Conservation (phyloP, 192 early-diverging fungal genomes). For the Linnemannia zychae region DNA sequence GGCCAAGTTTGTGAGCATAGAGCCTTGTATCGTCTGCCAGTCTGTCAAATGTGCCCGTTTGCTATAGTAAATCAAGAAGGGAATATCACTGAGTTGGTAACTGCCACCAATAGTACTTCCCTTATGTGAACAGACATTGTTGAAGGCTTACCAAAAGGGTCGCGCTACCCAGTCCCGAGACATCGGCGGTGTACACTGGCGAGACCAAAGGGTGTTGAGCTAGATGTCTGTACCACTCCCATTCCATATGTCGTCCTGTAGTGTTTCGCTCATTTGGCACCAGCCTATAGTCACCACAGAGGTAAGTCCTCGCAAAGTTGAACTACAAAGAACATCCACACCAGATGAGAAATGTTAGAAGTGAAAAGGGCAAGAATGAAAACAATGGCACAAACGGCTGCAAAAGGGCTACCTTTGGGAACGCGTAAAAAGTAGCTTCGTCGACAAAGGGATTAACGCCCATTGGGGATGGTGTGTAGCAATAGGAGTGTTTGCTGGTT, state of each 20-base stretch:
- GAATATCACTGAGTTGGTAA: neutral
- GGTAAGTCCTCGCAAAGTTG: conserved; percentile 45
- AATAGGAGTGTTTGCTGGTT: conserved; percentile 22
- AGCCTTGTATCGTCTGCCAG: conserved; percentile 43
- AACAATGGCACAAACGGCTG: neutral
- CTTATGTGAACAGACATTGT: neutral
- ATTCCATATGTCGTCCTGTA: conserved; percentile 23
- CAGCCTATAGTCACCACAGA: conserved; percentile 35
- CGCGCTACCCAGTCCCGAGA: conserved; percentile 10
- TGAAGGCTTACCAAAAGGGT: conserved; percentile 18
- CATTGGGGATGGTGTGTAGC: conserved; percentile 50
- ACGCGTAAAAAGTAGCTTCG: conserved; percentile 20
- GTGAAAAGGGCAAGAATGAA: neutral
- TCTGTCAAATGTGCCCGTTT: conserved; percentile 47
- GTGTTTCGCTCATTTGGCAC: conserved; percentile 35
- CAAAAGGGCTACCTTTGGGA: conserved; percentile 15
- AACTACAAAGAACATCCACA: conserved; percentile 15
- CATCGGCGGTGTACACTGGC: conserved; percentile 35
- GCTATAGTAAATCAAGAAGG: conserved; percentile 14
- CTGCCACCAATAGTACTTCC: neutral
- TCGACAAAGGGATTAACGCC: conserved; percentile 39
- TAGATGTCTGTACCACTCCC: conserved; percentile 53
- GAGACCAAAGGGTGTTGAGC: conserved; percentile 48
- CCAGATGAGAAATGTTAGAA: neutral
- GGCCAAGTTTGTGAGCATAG: conserved; percentile 40